Conservation (phyloP, 2,329 filamentous ascomycete genomes). For the Helicocarpus griseus region DNA sequence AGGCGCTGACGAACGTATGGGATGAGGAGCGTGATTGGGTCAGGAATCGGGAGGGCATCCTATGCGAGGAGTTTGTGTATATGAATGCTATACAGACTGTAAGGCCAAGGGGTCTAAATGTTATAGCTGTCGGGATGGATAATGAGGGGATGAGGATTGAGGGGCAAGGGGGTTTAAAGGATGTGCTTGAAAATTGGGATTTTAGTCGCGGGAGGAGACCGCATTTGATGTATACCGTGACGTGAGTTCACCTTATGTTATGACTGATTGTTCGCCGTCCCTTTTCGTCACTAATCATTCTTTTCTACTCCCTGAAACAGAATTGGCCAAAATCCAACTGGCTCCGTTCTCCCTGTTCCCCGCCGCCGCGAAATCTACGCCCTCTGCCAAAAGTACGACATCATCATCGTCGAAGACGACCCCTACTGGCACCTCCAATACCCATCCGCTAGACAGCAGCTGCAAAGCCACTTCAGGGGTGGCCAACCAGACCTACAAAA, state of each 20-base stretch:
- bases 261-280: too few species aligned
- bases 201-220: slow-evolving; percentile 61
- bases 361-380: slow-evolving; percentile 71
- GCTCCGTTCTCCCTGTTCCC: slow-evolving; percentile 61
- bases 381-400: slow-evolving; percentile 71
- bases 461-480: slow-evolving; percentile 24
- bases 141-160: slow-evolving; percentile 66
- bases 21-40: slow-evolving; percentile 56
- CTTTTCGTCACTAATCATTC: background rate
- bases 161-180: slow-evolving; percentile 63
- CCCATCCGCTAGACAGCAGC: slow-evolving; percentile 52
- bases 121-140: slow-evolving; percentile 67
- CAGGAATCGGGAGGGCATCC: slow-evolving; percentile 60
- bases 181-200: slow-evolving; percentile 79
- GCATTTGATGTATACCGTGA: slow-evolving; percentile 82
- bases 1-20: slow-evolving; percentile 70
- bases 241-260: slow-evolving; percentile 47
- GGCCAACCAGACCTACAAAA: background rate
- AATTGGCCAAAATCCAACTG: slow-evolving; percentile 86
- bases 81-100: slow-evolving; percentile 63
- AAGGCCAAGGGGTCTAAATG: slow-evolving; percentile 58
- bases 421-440: slow-evolving; percentile 95
- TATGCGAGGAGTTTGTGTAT: slow-evolving; percentile 75
- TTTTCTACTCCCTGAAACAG: slow-evolving; percentile 27
- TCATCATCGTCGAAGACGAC: slow-evolving; percentile 88